A percentile compares a stretch with the other conserved stretches of the same genome.
Evolutionary conservation across 768 basidiomycete species (phyloP).

Genomic region (Boletus sensibilis): DNA sequence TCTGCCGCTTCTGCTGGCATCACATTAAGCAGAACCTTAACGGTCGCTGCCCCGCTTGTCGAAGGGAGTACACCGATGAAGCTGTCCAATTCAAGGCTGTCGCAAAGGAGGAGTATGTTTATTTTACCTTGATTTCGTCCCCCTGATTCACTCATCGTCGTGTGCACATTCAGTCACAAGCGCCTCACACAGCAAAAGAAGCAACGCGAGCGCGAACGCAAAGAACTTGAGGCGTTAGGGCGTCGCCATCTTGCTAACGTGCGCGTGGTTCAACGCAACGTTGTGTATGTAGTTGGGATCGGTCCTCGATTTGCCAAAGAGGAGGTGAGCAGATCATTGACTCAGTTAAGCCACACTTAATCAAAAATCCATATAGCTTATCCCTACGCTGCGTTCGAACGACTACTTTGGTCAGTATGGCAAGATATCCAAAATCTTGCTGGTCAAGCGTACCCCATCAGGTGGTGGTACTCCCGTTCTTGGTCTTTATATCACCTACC

Average conservation of each 20-base stretch:
- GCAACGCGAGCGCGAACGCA: conserved; percentile 90
- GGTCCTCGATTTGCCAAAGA: conserved; percentile 93
- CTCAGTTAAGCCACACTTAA: background rate
- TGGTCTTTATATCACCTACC: conserved; percentile 96
- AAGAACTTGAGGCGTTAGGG: conserved; percentile 85
- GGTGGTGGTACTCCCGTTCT: conserved; percentile 72
- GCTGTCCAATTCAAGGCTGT: conserved; percentile 94
- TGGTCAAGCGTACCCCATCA: conserved; percentile 84
- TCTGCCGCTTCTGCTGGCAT: conserved; percentile 99
- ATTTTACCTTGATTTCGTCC: background rate
- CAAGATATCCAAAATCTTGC: conserved; percentile 92
- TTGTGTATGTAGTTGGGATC: conserved; percentile 95
- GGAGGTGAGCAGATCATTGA: conserved; percentile 59
- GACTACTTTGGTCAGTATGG: conserved; percentile 99
- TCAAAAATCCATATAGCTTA: conserved; percentile 51
- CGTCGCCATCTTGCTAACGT: conserved; percentile 89
- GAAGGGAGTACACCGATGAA: conserved; percentile 89
- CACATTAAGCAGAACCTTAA: conserved; percentile 97
- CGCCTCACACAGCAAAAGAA: conserved; percentile 94
- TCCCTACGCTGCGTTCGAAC: conserved; percentile 87
- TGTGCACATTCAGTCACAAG: conserved; percentile 65
- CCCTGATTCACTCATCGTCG: conserved; percentile 16
- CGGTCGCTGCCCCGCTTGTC: conserved; percentile 94
- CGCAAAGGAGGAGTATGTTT: conserved; percentile 87
- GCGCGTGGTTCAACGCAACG: conserved; percentile 93